Evolutionary conservation across 208 protist genomes (phyloP).

Genomic region (Zelonia costaricensis): DNA sequence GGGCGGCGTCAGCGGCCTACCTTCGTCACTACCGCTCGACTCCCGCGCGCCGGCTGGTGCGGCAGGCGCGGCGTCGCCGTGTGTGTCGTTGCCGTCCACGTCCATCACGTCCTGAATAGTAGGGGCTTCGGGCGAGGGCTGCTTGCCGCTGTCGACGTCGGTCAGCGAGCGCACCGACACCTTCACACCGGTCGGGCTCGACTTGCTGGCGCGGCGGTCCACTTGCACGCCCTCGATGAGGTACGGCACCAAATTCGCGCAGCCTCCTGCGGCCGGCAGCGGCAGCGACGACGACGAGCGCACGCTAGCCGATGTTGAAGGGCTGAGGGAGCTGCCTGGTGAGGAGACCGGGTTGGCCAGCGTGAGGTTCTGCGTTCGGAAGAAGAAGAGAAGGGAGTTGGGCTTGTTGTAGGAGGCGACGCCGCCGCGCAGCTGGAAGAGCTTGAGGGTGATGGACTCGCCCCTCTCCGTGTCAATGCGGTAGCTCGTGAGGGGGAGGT

Average conservation of each 20-base stretch:
- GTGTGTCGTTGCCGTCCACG: neutral
- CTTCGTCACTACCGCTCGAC: slow-evolving; percentile 17
- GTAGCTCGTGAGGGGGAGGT: slow-evolving; percentile 52
- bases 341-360: slow-evolving; percentile 53
- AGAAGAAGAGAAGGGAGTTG: slow-evolving; percentile 54
- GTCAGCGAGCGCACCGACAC: slow-evolving; percentile 17
- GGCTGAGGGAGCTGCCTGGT: neutral
- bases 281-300: neutral
- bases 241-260: slow-evolving; percentile 20
- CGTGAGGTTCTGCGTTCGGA: slow-evolving; percentile 68
- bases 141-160: slow-evolving; percentile 15
- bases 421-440: slow-evolving; percentile 52
- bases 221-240: slow-evolving; percentile 27
- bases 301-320: neutral
- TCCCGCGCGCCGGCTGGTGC: neutral
- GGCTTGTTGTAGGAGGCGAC: slow-evolving; percentile 58
- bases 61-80: neutral
- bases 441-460: slow-evolving; percentile 44
- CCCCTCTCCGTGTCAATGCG: slow-evolving; percentile 53
- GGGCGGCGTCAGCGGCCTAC: neutral
- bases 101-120: slow-evolving; percentile 27
- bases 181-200: slow-evolving; percentile 8
- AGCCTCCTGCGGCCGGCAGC: neutral
- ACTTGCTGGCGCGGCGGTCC: slow-evolving; percentile 7
- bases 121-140: slow-evolving; percentile 1